Evolutionary conservation across 106 monocot species (phyloP).

Genomic region (Triglochin maritima): DNA sequence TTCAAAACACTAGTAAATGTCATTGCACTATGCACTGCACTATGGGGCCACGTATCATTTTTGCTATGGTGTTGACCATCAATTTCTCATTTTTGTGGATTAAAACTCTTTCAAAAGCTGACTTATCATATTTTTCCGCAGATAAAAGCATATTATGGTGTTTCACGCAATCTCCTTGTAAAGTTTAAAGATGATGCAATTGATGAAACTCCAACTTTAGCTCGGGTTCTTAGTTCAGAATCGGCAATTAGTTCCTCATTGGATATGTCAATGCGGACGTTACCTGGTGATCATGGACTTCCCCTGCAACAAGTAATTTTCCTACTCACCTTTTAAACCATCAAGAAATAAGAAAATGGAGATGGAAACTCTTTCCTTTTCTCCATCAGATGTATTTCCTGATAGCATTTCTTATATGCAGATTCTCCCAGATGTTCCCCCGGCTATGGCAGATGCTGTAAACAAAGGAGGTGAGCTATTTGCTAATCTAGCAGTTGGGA

Average conservation of each 20-base stretch:
- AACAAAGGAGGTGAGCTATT: constrained; percentile 72
- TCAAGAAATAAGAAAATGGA: neutral
- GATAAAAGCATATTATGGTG: constrained; percentile 89
- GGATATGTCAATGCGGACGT: constrained; percentile 76
- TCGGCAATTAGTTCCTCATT: constrained; percentile 72
- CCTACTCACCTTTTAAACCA: neutral
- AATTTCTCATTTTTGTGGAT: too few species aligned
- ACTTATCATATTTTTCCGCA: constrained; percentile 12
- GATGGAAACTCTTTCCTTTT: too few species aligned
- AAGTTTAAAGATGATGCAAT: constrained; percentile 90
- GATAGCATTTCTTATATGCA: constrained; percentile 14
- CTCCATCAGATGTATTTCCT: neutral
- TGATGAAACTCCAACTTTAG: constrained; percentile 71
- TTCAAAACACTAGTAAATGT: too few species aligned
- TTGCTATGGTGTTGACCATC: too few species aligned
- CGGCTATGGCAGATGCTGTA: constrained; percentile 77
- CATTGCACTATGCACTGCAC: too few species aligned
- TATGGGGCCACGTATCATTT: too few species aligned
- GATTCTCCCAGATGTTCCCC: constrained; percentile 79
- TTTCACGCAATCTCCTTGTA: constrained; percentile 68
- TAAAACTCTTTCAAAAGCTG: too few species aligned
- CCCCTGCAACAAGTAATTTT: constrained; percentile 78
- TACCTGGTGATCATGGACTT: constrained; percentile 88
- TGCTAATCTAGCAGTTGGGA: constrained; percentile 62
- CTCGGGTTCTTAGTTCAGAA: constrained; percentile 66